Percentiles rank a stretch among this genome's conserved stretches.
Evolutionary conservation across 768 basidiomycete genomes (phyloP).

Genomic region (Hygrocybe coccinea): DNA sequence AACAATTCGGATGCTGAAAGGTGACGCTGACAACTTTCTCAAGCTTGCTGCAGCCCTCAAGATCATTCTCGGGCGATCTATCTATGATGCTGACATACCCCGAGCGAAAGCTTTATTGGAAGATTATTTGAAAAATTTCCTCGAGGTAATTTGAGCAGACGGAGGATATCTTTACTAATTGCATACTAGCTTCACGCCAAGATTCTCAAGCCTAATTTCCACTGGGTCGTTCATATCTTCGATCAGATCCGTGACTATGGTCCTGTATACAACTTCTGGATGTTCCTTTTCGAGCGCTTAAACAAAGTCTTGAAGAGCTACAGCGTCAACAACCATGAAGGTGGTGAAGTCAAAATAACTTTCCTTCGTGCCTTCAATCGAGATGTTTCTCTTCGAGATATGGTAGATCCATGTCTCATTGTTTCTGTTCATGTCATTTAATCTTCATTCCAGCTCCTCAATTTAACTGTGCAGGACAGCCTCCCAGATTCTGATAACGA

Average conservation of each 20-base stretch:
- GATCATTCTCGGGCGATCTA: slow-evolving; percentile 12
- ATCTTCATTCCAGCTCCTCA: not conserved
- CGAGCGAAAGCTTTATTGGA: not conserved
- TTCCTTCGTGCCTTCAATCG: not conserved
- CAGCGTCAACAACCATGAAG: slow-evolving; percentile 28
- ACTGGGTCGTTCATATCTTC: slow-evolving; percentile 30
- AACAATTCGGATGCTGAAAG: too few species aligned
- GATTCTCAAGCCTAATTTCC: slow-evolving; percentile 29
- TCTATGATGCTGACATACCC: slow-evolving; percentile 2
- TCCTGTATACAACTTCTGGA: slow-evolving; percentile 36
- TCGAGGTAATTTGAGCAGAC: slow-evolving; percentile 6
- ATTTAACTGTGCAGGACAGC: not conserved
- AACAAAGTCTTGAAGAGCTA: slow-evolving; percentile 36
- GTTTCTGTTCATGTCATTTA: not conserved
- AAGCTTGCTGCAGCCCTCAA: slow-evolving; percentile 16
- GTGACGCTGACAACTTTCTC: slow-evolving; percentile 13
- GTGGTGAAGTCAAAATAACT: slow-evolving; percentile 10
- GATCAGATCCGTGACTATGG: slow-evolving; percentile 28
- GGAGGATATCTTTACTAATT: not conserved
- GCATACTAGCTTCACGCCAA: not conserved
- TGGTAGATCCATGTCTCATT: not conserved
- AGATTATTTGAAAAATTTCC: slow-evolving; percentile 5
- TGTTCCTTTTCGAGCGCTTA: slow-evolving; percentile 30
- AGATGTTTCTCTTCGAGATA: not conserved
- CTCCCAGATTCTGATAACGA: not conserved